Evolutionary conservation across 2,329 filamentous ascomycete genomes (phyloP).

Genomic region (Grosmannia penicillata): DNA sequence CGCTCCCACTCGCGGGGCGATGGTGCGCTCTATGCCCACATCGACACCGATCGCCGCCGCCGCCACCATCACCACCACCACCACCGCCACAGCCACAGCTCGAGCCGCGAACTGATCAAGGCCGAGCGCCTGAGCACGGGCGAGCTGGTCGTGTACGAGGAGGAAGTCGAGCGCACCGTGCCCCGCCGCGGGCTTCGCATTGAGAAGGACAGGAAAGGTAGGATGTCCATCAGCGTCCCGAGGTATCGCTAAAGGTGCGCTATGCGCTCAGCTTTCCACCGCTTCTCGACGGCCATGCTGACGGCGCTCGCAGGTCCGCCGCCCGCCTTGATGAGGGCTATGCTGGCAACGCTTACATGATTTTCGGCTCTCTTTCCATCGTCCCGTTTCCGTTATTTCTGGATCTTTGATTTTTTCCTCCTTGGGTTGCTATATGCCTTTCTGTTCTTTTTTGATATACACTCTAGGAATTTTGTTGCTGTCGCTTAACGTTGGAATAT

Average conservation of each 20-base stretch:
- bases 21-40: conserved; percentile 45
- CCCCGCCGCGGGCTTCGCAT: conserved; percentile 48
- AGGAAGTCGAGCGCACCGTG: conserved; percentile 39
- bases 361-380: background rate
- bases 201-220: conserved; percentile 91
- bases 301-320: conserved; percentile 6
- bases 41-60: conserved; percentile 57
- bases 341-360: conserved; percentile 11
- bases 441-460: background rate
- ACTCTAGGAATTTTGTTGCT: too few relatives aligned
- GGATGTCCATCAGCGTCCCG: conserved; percentile 73
- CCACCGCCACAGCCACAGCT: conserved; percentile 44
- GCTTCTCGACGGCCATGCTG: conserved; percentile 5
- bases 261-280: conserved; percentile 5
- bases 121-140: conserved; percentile 44
- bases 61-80: conserved; percentile 17
- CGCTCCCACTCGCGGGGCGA: conserved; percentile 25
- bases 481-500: too few relatives aligned
- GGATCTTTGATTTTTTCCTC: background rate
- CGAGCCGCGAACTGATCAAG: conserved; percentile 37
- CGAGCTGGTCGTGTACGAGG: conserved; percentile 48
- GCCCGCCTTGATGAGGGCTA: conserved; percentile 8
- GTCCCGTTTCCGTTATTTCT: background rate
- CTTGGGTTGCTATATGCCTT: background rate
- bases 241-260: conserved; percentile 46